Base-by-base conservation (phyloP, 805 yeast genomes). In the Sungouiella thailandica region DNA sequence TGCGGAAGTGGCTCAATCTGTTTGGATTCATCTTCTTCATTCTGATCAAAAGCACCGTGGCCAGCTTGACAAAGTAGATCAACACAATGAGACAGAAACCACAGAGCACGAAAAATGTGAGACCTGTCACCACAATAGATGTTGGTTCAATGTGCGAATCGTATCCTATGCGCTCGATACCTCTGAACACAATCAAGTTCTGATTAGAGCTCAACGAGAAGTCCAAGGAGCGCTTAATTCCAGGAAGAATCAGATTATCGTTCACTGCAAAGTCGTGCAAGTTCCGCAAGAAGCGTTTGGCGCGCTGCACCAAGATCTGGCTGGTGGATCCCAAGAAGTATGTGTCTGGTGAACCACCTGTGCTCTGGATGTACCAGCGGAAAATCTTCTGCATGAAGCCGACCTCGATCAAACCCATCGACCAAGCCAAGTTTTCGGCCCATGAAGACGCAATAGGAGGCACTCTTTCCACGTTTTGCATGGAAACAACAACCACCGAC, bases 371-470 rank as follows among this genome's bases (percentile, higher is more conserved):
- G 48, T 80, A 84, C 94, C 94, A 84, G 48, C 90, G 68, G 57
- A 84, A 81, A 41, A 84, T 80, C 40, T 76, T 65, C 60, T 89
- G 96, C 95, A 89, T 84, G 55, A 88, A 89, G 2, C 53, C 50
- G 25, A 83, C 74, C 54, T 81, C 68, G 47, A 89, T 85, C 39
- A 89, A 68, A 2, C 97, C 97, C 83, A 89, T 84, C 2, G 96
- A 85, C 97, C 97, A 89, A 18, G 87, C 88, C 51, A 89, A 68
- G 53, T 89, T 88, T 57, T 85, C 94, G 5, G 88, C 68, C 97
- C 97, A 89, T 7, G 95, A 79, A 9, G 83, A 72, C 7, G 95
- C 96, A 50, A 89, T 86, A 12, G 96, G 96, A 7, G 97, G 97
- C 4, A 85, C 80, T 37, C 82, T 68, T 50, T 81, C 86, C 30